phyloP scores from a whole-genome alignment of 1,284 basidiomycete genomes.

The Gomphus sp. region DNA sequence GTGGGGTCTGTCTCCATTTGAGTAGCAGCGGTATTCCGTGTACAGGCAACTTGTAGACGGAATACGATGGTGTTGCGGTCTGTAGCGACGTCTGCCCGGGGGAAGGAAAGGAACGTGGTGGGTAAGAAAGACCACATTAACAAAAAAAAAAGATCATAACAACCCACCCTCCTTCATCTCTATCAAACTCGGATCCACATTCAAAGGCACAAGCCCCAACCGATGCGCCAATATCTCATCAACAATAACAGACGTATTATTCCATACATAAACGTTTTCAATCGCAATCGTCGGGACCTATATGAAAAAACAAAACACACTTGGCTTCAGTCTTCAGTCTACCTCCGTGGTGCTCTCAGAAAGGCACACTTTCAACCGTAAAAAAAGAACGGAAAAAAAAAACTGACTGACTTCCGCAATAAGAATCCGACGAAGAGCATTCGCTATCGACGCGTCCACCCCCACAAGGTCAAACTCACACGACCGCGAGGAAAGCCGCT shows the following conservation, averaged over 20 bases:
- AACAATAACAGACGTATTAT: conserved; percentile 92
- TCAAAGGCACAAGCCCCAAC: conserved; percentile 84
- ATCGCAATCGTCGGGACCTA: conserved; percentile 91
- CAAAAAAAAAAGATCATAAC: not conserved
- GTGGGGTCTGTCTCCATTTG: conserved; percentile 50
- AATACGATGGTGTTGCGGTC: conserved; percentile 95
- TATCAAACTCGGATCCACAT: conserved; percentile 71
- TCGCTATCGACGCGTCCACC: conserved; percentile 93
- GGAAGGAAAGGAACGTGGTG: not conserved
- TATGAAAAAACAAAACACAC: conserved; percentile 20
- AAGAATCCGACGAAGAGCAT: conserved; percentile 86
- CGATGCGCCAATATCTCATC: conserved; percentile 93
- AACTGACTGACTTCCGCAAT: conserved; percentile 77
- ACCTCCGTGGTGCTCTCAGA: not conserved
- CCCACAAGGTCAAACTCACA: conserved; percentile 96
- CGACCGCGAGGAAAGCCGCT: conserved; percentile 69
- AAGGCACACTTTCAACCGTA: not conserved
- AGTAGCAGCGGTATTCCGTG: conserved; percentile 39
- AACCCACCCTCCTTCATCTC: conserved; percentile 34
- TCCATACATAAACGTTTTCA: conserved; percentile 89
- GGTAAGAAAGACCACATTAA: not conserved
- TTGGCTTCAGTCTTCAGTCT: not conserved
- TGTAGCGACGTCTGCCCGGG: conserved; percentile 43
- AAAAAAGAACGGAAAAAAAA: too few relatives aligned
- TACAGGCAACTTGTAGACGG: conserved; percentile 65